Evolutionary conservation across 75 land plant genomes (phyloP).

Genomic region (Cupressus sempervirens): DNA sequence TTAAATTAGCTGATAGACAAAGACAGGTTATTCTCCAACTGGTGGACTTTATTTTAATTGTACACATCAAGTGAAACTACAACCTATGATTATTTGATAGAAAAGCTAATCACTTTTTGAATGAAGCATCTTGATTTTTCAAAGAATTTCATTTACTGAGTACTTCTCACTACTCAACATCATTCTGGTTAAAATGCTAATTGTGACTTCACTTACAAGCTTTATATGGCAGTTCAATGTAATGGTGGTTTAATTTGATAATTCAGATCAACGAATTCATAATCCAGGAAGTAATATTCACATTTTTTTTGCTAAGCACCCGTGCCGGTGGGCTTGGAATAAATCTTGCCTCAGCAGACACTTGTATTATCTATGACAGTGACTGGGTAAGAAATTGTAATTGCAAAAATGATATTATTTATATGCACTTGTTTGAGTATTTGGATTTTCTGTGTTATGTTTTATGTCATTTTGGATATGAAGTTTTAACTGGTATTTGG

Average conservation of each 20-base stretch:
- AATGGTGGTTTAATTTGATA: background rate
- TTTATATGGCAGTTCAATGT: background rate
- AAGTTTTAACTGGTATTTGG: background rate
- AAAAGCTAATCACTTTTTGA: background rate
- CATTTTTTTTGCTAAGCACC: constrained; percentile 38
- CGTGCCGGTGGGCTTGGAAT: constrained; percentile 54
- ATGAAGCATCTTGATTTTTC: background rate
- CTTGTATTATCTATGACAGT: constrained; percentile 43
- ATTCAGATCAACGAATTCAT: constrained; percentile 77
- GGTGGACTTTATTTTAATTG: background rate
- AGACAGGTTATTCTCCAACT: constrained; percentile 44
- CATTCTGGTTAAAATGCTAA: background rate
- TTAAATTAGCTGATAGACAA: constrained; percentile 62
- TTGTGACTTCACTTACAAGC: background rate
- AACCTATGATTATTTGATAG: background rate
- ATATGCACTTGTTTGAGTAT: background rate
- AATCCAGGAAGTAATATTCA: constrained; percentile 17
- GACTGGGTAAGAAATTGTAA: constrained; percentile 28
- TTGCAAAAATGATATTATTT: background rate
- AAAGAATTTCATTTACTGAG: background rate
- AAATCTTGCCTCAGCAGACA: constrained; percentile 42
- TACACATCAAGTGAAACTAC: background rate
- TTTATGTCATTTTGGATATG: background rate
- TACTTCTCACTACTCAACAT: background rate
- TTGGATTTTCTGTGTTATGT: background rate